These are phyloP conservation scores for Phyllosticta citriasiana DNA, from an alignment of 2,329 filamentous ascomycete genomes.

Conservation along the genomic window DNA sequence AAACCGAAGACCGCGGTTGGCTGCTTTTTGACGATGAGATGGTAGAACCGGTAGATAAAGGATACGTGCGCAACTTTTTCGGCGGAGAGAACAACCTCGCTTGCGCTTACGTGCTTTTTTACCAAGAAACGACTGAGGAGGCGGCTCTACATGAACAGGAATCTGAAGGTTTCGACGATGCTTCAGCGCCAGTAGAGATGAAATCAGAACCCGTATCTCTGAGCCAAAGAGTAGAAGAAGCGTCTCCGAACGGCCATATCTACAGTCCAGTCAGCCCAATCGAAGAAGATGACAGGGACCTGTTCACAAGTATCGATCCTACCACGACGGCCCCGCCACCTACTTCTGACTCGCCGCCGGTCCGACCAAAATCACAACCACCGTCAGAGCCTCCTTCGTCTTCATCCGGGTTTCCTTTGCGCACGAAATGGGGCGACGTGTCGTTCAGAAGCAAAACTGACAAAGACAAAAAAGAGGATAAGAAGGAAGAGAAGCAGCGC, in stretches of 20 bases:
- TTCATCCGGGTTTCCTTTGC: not conserved
- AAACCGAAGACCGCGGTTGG: slow-evolving; percentile 93
- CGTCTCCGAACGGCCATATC: slow-evolving; percentile 21
- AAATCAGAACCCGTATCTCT: slow-evolving; percentile 34
- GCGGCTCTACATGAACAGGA: slow-evolving; percentile 70
- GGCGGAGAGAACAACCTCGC: slow-evolving; percentile 77
- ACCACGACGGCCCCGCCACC: slow-evolving; percentile 49
- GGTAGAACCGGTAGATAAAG: slow-evolving; percentile 95
- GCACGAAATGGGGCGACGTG: slow-evolving; percentile 4
- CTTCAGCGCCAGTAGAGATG: slow-evolving; percentile 50
- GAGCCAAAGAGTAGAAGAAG: slow-evolving; percentile 17
- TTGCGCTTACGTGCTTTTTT: slow-evolving; percentile 94
- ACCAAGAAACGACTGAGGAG: slow-evolving; percentile 76
- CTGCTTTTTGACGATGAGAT: slow-evolving; percentile 95
- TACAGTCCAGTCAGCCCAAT: slow-evolving; percentile 30
- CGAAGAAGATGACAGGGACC: slow-evolving; percentile 33
- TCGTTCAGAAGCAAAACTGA: slow-evolving; percentile 1
- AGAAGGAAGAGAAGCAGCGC: slow-evolving; percentile 17
- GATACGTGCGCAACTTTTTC: slow-evolving; percentile 94
- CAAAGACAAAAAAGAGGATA: slow-evolving; percentile 3
- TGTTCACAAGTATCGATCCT: slow-evolving; percentile 53
- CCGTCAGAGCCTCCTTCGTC: slow-evolving; percentile 25
- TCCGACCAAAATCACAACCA: slow-evolving; percentile 16
- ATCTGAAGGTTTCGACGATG: slow-evolving; percentile 52
- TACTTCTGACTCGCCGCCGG: slow-evolving; percentile 13